phyloP scores from a whole-genome alignment of 192 early-diverging fungal genomes.

The Cladochytrium replicatum region DNA sequence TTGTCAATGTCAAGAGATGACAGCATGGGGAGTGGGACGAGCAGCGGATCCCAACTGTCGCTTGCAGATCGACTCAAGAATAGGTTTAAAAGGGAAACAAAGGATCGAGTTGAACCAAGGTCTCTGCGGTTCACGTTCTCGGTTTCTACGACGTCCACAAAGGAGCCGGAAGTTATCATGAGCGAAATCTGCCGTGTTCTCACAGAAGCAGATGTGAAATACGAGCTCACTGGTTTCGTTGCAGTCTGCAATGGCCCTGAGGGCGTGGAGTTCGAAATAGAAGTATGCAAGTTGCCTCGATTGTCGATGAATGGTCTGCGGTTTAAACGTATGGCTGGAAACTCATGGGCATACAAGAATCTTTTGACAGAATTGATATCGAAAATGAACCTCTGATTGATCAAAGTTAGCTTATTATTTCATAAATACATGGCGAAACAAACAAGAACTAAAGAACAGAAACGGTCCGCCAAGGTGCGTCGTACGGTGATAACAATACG shows the following conservation, averaged over 20 bases:
- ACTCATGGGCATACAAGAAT: constrained; percentile 52
- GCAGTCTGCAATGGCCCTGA: constrained; percentile 21
- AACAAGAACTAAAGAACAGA: no score
- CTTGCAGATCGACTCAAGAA: constrained; percentile 23
- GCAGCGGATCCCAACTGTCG: constrained; percentile 20
- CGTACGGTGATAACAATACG: no score
- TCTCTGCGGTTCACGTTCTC: constrained; percentile 47
- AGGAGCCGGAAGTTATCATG: constrained; percentile 43
- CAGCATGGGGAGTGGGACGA: constrained; percentile 10
- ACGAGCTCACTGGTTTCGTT: constrained; percentile 21
- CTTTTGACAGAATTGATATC: constrained; percentile 39
- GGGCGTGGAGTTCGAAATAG: constrained; percentile 50
- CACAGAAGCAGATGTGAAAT: constrained; percentile 15
- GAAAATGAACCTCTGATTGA: constrained; percentile 38
- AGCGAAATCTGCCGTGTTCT: constrained; percentile 35
- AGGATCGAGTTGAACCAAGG: constrained; percentile 28
- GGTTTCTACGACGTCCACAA: constrained; percentile 44
- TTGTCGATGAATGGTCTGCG: constrained; percentile 40
- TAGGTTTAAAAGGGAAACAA: constrained; percentile 8
- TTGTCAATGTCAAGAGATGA: constrained; percentile 30
- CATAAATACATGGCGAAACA: no score
- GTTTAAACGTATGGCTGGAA: constrained; percentile 45
- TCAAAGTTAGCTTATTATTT: no score
- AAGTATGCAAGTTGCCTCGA: constrained; percentile 48
- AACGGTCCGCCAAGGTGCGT: no score